A percentile compares a stretch with the other conserved stretches of the same genome.
phyloP scores from a whole-genome alignment of 106 monocot species.

The Dioscorea dumetorum region DNA sequence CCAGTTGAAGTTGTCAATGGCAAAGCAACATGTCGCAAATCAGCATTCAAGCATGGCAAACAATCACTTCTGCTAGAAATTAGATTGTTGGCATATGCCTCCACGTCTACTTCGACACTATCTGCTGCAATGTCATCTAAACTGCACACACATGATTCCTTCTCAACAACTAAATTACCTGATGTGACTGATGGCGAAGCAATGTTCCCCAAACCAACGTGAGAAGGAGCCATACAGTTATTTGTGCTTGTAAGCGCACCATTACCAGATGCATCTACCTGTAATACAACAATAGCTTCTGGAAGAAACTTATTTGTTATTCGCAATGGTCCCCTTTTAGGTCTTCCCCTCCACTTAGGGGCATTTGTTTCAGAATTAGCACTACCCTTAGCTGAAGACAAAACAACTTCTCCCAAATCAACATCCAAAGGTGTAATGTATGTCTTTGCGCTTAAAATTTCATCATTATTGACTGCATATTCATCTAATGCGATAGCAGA shows the following conservation, averaged over 20 bases:
- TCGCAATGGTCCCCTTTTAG: slow-evolving; percentile 4
- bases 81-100: no score
- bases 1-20: not conserved
- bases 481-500: not conserved
- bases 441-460: not conserved
- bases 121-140: no score
- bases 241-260: not conserved
- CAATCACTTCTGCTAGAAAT: no score
- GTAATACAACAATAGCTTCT: not conserved
- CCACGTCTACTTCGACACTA: no score
- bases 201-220: not conserved
- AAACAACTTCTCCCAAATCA: not conserved
- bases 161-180: no score
- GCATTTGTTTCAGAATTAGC: slow-evolving; percentile 1
- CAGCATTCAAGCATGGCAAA: no score
- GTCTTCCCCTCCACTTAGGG: slow-evolving; percentile 5
- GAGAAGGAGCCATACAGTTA: not conserved
- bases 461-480: not conserved
- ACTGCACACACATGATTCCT: no score
- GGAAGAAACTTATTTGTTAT: not conserved
- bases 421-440: not conserved
- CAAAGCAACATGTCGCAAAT: not conserved
- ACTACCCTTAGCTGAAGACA: not conserved
- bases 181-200: no score
- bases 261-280: not conserved